phyloP scores from a whole-genome alignment of 2,329 filamentous ascomycete species.

The Trichothecium roseum region DNA sequence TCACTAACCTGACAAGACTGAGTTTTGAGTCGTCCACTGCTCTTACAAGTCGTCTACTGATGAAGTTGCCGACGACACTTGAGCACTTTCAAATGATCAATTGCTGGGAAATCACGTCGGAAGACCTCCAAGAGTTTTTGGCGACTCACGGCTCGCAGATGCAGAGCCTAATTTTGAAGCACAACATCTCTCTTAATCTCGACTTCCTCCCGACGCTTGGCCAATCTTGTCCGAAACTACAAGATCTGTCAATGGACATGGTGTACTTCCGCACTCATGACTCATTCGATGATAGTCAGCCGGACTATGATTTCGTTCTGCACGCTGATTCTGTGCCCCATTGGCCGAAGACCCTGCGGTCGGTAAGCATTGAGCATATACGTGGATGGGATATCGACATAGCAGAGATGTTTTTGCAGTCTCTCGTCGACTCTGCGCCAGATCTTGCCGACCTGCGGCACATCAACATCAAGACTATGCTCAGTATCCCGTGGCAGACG shows the following conservation, averaged over 20 bases:
- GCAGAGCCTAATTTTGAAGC: conserved; percentile 56
- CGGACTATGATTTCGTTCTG: conserved; percentile 64
- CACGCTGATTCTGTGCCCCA: conserved; percentile 53
- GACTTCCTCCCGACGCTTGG: conserved; percentile 61
- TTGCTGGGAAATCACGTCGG: conserved; percentile 64
- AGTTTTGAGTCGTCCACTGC: conserved; percentile 66
- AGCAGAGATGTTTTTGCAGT: conserved; percentile 69
- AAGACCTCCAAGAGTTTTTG: conserved; percentile 56
- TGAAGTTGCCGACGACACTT: conserved; percentile 55
- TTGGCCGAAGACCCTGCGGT: conserved; percentile 66
- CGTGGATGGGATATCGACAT: conserved; percentile 61
- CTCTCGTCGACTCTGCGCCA: conserved; percentile 61
- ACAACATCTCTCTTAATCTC: conserved; percentile 71
- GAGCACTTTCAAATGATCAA: conserved; percentile 64
- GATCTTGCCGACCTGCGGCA: conserved; percentile 56
- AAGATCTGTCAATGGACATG: conserved; percentile 65
- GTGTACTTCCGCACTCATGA: conserved; percentile 64
- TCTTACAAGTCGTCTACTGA: conserved; percentile 58
- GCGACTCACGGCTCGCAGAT: conserved; percentile 56
- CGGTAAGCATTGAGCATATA: conserved; percentile 66
- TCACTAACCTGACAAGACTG: conserved; percentile 57
- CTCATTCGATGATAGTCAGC: conserved; percentile 60
- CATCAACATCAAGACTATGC: conserved; percentile 64
- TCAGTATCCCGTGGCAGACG: conserved; percentile 74
- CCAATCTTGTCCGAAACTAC: conserved; percentile 57